These are phyloP conservation scores for Globisporangium parvum DNA, from an alignment of 352 stramenopile genomes.

Conservation along the genomic window DNA sequence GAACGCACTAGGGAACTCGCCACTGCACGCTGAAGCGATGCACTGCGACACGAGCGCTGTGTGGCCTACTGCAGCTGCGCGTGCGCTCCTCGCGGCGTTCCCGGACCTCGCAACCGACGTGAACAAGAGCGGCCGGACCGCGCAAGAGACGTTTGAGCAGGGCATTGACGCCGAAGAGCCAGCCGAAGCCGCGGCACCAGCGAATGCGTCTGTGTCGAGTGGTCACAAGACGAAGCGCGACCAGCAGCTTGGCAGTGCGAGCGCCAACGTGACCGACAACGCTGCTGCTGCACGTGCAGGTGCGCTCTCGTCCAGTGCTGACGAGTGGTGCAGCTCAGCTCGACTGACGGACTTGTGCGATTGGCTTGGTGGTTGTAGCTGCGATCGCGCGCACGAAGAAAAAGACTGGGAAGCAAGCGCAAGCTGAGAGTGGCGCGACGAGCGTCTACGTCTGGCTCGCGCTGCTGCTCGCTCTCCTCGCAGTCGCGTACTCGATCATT, in stretches of 20 bases:
- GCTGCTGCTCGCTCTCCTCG: conserved; percentile 34
- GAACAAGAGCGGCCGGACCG: conserved; percentile 53
- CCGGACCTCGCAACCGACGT: conserved; percentile 41
- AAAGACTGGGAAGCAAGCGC: conserved; percentile 37
- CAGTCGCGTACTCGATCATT: conserved; percentile 13
- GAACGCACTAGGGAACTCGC: conserved; percentile 52
- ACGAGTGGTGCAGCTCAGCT: too few species aligned
- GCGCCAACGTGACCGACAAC: conserved; percentile 33
- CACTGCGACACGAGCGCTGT: conserved; percentile 48
- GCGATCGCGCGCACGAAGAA: conserved; percentile 70
- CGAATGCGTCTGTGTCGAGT: background rate
- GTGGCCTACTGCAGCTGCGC: conserved; percentile 50
- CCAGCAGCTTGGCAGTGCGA: conserved; percentile 16
- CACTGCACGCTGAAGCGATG: conserved; percentile 72
- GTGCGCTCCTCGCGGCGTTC: conserved; percentile 39
- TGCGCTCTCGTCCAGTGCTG: too few species aligned
- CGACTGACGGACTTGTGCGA: too few species aligned
- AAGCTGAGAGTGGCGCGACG: conserved; percentile 19
- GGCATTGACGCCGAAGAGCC: conserved; percentile 53
- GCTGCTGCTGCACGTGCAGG: conserved; percentile 39
- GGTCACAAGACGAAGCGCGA: conserved; percentile 23
- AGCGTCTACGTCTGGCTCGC: conserved; percentile 31
- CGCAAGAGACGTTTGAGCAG: conserved; percentile 59
- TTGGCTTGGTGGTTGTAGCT: conserved; percentile 20
- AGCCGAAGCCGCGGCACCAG: conserved; percentile 13